Conservation (phyloP, 2,329 filamentous ascomycete genomes). For the Arthroderma uncinatum region DNA sequence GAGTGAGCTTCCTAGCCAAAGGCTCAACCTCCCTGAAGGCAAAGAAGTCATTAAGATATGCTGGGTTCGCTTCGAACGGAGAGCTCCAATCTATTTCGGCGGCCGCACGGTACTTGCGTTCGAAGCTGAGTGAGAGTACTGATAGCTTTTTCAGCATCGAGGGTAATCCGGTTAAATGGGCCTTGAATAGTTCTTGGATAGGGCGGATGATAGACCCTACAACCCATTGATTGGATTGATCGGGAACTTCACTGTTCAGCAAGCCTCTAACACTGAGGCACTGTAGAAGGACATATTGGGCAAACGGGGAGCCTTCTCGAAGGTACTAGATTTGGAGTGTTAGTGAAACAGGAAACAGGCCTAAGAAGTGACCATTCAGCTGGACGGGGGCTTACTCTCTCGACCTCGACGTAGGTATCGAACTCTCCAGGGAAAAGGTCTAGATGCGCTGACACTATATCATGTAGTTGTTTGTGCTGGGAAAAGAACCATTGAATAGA, state of each 20-base stretch:
- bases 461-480: slow-evolving; percentile 29
- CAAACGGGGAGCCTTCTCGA: slow-evolving; percentile 28
- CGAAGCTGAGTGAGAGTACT: slow-evolving; percentile 28
- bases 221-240: slow-evolving; percentile 18
- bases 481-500: slow-evolving; percentile 31
- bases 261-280: slow-evolving; percentile 18
- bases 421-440: slow-evolving; percentile 24
- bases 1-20: slow-evolving; percentile 25
- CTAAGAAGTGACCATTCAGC: neutral
- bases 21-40: slow-evolving; percentile 23
- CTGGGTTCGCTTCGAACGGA: slow-evolving; percentile 24
- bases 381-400: slow-evolving; percentile 22
- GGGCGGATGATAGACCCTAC: slow-evolving; percentile 28
- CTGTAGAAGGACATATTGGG: slow-evolving; percentile 26
- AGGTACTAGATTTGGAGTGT: slow-evolving; percentile 21
- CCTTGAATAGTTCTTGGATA: slow-evolving; percentile 29
- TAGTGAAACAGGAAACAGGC: neutral
- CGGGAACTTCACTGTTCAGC: slow-evolving; percentile 11
- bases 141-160: slow-evolving; percentile 28
- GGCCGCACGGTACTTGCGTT: slow-evolving; percentile 26
- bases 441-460: slow-evolving; percentile 25
- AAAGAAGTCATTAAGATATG: slow-evolving; percentile 28
- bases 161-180: slow-evolving; percentile 23
- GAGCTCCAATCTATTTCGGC: slow-evolving; percentile 26
- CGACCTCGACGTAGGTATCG: slow-evolving; percentile 26